A percentile compares a stretch with the other conserved stretches of the same genome.
Conservation (phyloP, 1,284 basidiomycete species). For the Leccinum pachyderme region DNA sequence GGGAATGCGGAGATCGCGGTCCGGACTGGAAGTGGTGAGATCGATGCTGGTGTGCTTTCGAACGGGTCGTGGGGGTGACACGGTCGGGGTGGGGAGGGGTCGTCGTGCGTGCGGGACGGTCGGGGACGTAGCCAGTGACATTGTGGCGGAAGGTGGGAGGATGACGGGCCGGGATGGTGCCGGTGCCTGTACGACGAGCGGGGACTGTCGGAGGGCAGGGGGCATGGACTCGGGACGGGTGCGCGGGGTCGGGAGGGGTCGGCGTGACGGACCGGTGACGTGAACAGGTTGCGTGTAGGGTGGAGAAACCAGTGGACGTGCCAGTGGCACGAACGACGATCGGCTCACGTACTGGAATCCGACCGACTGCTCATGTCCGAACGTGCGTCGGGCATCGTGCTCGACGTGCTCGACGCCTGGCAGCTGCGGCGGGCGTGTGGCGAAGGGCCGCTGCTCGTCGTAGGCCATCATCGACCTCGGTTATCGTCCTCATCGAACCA, state of each 20-base stretch:
- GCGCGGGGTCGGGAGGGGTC: slow-evolving; percentile 31
- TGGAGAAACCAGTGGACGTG: slow-evolving; percentile 4
- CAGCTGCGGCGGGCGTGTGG: slow-evolving; percentile 5
- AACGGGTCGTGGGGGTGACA: neutral
- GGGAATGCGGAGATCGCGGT: slow-evolving; percentile 27
- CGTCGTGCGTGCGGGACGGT: slow-evolving; percentile 21
- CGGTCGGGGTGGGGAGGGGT: slow-evolving; percentile 27
- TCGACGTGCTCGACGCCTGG: slow-evolving; percentile 9
- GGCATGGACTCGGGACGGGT: slow-evolving; percentile 34
- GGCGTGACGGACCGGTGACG: slow-evolving; percentile 22
- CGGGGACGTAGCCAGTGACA: slow-evolving; percentile 15
- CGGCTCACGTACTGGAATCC: slow-evolving; percentile 23
- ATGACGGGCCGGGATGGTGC: slow-evolving; percentile 33
- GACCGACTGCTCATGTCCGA: slow-evolving; percentile 12
- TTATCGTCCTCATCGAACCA: slow-evolving; percentile 11
- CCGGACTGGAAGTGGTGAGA: slow-evolving; percentile 14
- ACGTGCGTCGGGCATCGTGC: slow-evolving; percentile 10
- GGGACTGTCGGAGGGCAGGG: slow-evolving; percentile 19
- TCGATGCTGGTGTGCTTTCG: slow-evolving; percentile 28
- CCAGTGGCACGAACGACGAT: slow-evolving; percentile 1
- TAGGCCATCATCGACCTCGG: slow-evolving; percentile 17
- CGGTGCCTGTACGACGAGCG: slow-evolving; percentile 30
- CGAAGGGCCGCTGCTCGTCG: slow-evolving; percentile 21
- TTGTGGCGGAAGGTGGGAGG: slow-evolving; percentile 19
- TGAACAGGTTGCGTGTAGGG: slow-evolving; percentile 11